Evolutionary conservation across 179 eudicot species (phyloP), one percentile per base, ranked within the genome.

Genomic region (Heliamphora pulchella): DNA sequence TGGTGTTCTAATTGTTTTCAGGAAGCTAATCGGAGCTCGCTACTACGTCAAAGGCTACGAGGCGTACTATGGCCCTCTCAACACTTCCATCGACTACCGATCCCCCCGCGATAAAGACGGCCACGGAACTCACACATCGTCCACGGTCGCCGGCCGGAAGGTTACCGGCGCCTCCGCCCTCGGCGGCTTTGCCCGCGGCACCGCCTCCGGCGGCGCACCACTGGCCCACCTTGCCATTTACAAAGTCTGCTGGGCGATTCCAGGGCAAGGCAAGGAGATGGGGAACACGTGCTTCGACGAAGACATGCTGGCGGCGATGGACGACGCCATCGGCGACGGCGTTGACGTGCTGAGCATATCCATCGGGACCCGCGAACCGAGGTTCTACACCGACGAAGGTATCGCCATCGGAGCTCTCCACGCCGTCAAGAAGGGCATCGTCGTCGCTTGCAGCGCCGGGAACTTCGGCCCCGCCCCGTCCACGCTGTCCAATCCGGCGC

Each of bases 181-280:
- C 15, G 94, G 90, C 4, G 86, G 87, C 5, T 88, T 92, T 43
- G 98, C 93, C 4, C n/a, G 68, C 4, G 98, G 98, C 13, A 92
- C 92, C 0, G 98, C 98, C 79, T 90, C 95, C 2, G 98, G 98
- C 0, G 98, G 98, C 0, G 98, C 98, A 1, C 98, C 98, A 6
- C 84, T 89, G 0, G 97, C 84, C 5, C 95, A 88, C 46, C 80
- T 95, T 0, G 98, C 98, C 0, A 88, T 91, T 57, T 95, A 95
- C 91, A 95, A 95, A 77, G 94, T 84, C 0, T 92, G 98, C 68
- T 95, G 98, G 98, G 88, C 91, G 0, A 63, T 93, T 43, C 98
- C 97, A 0, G 75, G 78, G 3, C 41, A 88, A 41, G 96, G 86
- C 2, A 91, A 89, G 69, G 92, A 81, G 10, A 76, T 61, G 0